Base-by-base conservation (phyloP, 192 early-diverging fungal species). In the Coemansia sp. region DNA sequence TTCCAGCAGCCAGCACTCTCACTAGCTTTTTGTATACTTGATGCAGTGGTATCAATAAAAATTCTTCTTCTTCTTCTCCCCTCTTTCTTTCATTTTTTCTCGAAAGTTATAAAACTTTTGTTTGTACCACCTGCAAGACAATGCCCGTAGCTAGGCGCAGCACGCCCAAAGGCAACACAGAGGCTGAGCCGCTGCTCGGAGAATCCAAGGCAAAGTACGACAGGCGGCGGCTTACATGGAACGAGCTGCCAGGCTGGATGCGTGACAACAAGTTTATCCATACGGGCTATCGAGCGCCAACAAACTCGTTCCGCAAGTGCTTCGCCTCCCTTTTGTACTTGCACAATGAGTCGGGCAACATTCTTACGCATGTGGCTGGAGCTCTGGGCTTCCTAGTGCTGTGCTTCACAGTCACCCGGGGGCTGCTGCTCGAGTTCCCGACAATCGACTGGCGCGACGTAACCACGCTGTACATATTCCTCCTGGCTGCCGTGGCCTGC, bases 261-360 rank as follows among this genome's bases (percentile, higher is more conserved):
- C 77, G 79, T n/a, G 94, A 95, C 82, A 95, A 94, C 69, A 75
- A 85, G 1, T 92, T 75, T 60, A 94, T 97, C 65, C 82, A 76
- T 16, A 77, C 76, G 21, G 94, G 95, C 12, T 98, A 98, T 75
- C 85, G 95, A 26, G 84, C 86, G 21, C 88, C 90, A 33, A 85
- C 85, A 8, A 79, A 90, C 61, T 94, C 91, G 48, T 95, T 91
- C 71, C 61, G 36, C 3, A 87, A 77, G 60, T 98, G 95, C 75
- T 62, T 92, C 34, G 76, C 84, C 16, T 91, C 93, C 10, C 68
- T 94, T 61, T 81, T 87, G 20, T 95, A 91, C 76, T 52, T 94
- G 20, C 94, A 98, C 79, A 98, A 98, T 72, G 96, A 98, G 75
- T 90, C 87, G 41, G 95, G 92, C 45, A 97, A 98, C 73, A 91